Percentiles rank a stretch among this genome's conserved stretches.
phyloP scores from a whole-genome alignment of 2,329 filamentous ascomycete species.

The Chaetomium globosum region DNA sequence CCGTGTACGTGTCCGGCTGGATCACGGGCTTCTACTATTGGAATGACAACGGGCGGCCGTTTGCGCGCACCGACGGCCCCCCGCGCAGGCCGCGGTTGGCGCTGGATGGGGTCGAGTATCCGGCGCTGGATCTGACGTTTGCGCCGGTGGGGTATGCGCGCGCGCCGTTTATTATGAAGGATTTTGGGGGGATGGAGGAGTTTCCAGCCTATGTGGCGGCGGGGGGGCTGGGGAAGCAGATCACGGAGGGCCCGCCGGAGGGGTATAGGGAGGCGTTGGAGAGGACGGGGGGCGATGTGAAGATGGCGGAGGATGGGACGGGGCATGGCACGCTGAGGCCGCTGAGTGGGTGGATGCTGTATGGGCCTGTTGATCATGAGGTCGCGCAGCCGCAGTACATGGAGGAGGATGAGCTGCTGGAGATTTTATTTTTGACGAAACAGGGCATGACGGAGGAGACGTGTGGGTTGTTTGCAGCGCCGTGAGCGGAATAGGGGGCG shows the following conservation, averaged over 20 bases:
- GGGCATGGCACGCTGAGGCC: conserved; percentile 14
- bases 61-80: conserved; percentile 17
- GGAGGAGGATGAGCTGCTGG: conserved; percentile 23
- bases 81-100: conserved; percentile 20
- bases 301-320: neutral
- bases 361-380: conserved; percentile 17
- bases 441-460: conserved; percentile 18
- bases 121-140: conserved; percentile 14
- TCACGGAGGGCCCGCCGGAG: conserved; percentile 33
- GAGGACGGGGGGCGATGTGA: conserved; percentile 1
- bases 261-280: conserved; percentile 42
- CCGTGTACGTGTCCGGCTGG: conserved; percentile 51
- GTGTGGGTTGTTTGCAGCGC: conserved; percentile 13
- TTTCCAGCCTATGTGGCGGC: conserved; percentile 45
- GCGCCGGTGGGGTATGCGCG: conserved; percentile 46
- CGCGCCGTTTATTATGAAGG: conserved; percentile 45
- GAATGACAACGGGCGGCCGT: conserved; percentile 42
- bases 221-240: conserved; percentile 41
- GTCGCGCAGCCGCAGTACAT: neutral
- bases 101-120: conserved; percentile 38
- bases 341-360: conserved; percentile 28
- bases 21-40: conserved; percentile 53
- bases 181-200: conserved; percentile 38
- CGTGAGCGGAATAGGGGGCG: neutral
- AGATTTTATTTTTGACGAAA: conserved; percentile 9